Evolutionary conservation across 148 eudicot genomes (phyloP), one percentile per base, ranked within the genome.

Genomic region (Fagopyrum homotropicum): DNA sequence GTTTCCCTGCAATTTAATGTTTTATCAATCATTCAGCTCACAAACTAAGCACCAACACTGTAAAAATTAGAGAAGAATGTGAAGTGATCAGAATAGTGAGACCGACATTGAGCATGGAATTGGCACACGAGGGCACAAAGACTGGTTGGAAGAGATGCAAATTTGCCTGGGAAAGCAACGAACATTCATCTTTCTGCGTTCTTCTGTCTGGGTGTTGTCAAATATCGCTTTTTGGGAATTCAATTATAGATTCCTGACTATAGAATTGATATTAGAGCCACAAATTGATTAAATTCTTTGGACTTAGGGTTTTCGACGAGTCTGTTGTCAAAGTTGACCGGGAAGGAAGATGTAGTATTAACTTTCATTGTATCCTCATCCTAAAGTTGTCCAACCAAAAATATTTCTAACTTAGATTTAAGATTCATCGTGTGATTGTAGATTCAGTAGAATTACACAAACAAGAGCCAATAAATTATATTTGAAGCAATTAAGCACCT

Each of bases 41-140:
- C 9, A 45, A 46, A 9, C 44, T 1, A 16, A 16, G n/a, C 17
- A 7, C 47, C 70, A 44, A 45, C 0, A 49, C 29, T 35, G 76
- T 79, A 29, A 9, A 19, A 5, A 48, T 56, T 16, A 2, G 6
- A 5, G 11, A 14, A 49, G 43, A 45, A 68, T 54, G 2, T 26
- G 68, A 48, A 12, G 22, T 52, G 26, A 16, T 17, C 12, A 72
- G 1, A 45, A 45, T 55, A 15, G 6, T 30, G 68, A 61, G 30
- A 73, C 83, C 22, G 84, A 93, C 98, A 43, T 86, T 70, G 81
- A 86, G 29, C 82, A 79, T 48, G 98, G 98, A 73, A 86, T 90
- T 70, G 83, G 83, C 29, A 90, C 71, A 66, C 15, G 54, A 16
- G 86, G 84, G 73, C 61, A 79, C 69, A 84, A 66, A 79, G 86